Base-by-base conservation (phyloP, 495 filamentous ascomycete species). In the Delitschia confertaspora region DNA sequence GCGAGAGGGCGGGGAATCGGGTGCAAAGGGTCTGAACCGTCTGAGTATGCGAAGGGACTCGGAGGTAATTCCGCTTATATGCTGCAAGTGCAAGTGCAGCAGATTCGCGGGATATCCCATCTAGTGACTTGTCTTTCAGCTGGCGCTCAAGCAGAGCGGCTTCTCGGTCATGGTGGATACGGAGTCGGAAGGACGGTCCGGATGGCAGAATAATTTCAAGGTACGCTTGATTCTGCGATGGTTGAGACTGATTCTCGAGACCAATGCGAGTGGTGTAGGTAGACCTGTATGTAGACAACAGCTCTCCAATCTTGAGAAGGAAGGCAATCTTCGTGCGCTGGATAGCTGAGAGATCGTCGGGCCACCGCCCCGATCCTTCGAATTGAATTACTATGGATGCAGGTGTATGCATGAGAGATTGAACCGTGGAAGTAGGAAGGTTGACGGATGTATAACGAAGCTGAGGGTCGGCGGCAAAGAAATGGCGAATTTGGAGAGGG, bases 241-340 rank as follows among this genome's bases (percentile, higher is more conserved):
- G 73, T 32, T 66, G 69, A 18, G 69, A 65, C 37, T 75, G 69
- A 42, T 88, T 89, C 59, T 95, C 91, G 19, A 95, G 64, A 0
- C 91, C 89, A 27, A 95, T 58, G 31, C 75, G 74, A 23, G 78
- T 76, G 13, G 60, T 70, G 33, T 80, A 59, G 11, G 61, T 59
- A 14, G 72, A 69, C 6, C 65, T 63, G 30, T 75, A 68, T 7
- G 38, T 57, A 46, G 80, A 69, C 6, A 98, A 62, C 0, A 83
- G 72, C 35, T 77, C 78, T 19, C 76, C 79, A 36, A 96, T 80
- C 60, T 83, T 88, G 5, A 93, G 58, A 1, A 96, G 71, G 57
- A 98, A 93, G 0, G 89, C 93, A 17, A 89, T 72, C 63, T 98
- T 98, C 8, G 88, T 89, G 60, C 84, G 75, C 59, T 96, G 91